Evolutionary conservation across 768 basidiomycete species (phyloP).

Genomic region (Pleurotus sapidus): DNA sequence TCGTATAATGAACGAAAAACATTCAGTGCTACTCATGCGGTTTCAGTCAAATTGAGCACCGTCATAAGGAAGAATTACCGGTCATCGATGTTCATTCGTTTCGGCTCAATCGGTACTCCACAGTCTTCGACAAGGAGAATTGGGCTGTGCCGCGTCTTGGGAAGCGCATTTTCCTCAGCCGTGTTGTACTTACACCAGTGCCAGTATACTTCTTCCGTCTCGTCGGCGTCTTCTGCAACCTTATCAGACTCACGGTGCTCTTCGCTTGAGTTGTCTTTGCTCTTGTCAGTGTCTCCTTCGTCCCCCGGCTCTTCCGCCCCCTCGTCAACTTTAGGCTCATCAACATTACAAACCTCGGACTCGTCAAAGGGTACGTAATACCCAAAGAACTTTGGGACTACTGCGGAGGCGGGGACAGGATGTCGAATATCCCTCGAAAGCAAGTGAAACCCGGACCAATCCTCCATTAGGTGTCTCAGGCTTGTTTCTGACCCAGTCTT

Average conservation of each 20-base stretch:
- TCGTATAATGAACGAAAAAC: constrained; percentile 31
- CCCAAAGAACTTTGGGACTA: constrained; percentile 64
- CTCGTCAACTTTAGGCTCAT: neutral
- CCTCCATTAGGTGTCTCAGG: constrained; percentile 30
- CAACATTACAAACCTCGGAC: constrained; percentile 15
- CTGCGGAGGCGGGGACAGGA: constrained; percentile 44
- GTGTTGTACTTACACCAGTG: neutral
- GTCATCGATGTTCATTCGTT: constrained; percentile 32
- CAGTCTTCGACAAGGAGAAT: constrained; percentile 44
- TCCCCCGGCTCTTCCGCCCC: neutral
- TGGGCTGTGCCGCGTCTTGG: constrained; percentile 28
- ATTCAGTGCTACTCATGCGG: constrained; percentile 30
- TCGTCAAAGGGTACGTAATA: constrained; percentile 38
- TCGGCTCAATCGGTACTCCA: constrained; percentile 25
- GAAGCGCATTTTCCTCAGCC: neutral
- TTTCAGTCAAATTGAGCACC: neutral
- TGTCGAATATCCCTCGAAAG: constrained; percentile 32
- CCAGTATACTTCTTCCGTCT: neutral
- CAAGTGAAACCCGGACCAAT: constrained; percentile 48
- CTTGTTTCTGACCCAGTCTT: neutral
- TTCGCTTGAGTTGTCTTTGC: too few relatives aligned
- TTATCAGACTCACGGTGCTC: too few relatives aligned
- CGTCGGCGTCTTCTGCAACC: neutral
- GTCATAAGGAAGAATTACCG: constrained; percentile 18
- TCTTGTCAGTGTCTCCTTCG: neutral